These are phyloP conservation scores for Mikania micrantha DNA, from an alignment of 129 eudicot genomes.

Conservation along the genomic window DNA sequence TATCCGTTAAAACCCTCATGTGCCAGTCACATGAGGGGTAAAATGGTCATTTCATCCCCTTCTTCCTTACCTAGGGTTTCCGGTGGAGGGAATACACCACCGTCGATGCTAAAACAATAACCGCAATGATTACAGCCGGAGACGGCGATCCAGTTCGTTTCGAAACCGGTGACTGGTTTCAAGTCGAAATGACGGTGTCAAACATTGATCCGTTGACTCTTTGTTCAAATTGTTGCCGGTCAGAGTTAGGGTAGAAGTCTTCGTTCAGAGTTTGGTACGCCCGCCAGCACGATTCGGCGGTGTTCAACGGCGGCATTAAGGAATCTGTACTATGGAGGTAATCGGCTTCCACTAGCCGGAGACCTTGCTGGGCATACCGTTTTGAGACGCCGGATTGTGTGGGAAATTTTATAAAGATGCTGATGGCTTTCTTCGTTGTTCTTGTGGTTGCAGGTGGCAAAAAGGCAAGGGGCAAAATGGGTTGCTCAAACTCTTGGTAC, in stretches of 20 bases:
- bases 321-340: conserved; percentile 42
- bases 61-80: too few species aligned
- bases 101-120: conserved; percentile 9
- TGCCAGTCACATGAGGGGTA: too few species aligned
- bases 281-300: conserved; percentile 77
- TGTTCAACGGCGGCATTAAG: conserved; percentile 53
- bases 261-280: conserved; percentile 43
- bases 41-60: too few species aligned
- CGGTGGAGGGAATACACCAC: too few species aligned
- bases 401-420: too few species aligned
- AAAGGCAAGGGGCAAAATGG: too few species aligned
- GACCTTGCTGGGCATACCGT: conserved; percentile 57
- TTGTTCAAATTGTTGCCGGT: conserved; percentile 48
- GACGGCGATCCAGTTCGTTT: too few species aligned
- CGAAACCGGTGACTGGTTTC: conserved; percentile 72
- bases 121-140: conserved; percentile 21
- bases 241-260: conserved; percentile 36
- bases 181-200: conserved; percentile 28
- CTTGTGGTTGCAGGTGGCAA: too few species aligned
- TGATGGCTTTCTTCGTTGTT: too few species aligned
- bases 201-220: conserved; percentile 26
- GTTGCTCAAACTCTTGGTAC: too few species aligned
- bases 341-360: conserved; percentile 60
- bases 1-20: too few species aligned
- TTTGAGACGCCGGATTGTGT: too few species aligned